Evolutionary conservation across 345 rosid genomes (phyloP), one percentile per base, ranked within the genome.

Genomic region (Populus pruinosa): DNA sequence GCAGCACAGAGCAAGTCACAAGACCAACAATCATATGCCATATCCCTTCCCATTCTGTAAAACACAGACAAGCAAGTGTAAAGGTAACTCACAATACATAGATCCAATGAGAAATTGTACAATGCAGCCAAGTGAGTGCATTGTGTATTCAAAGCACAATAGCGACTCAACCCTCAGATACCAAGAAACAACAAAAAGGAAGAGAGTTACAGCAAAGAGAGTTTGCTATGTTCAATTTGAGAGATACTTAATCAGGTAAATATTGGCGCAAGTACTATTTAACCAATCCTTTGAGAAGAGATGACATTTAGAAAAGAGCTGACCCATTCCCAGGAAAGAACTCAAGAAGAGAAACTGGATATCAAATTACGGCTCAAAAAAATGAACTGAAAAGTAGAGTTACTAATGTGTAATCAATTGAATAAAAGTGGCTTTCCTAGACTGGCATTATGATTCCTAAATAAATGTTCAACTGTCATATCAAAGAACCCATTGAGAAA

Each of bases 1-100:
- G 98, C 98, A 82, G 98, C 98, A 78, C 99, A 96, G 73, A 96
- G 88, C 84, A 96, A 87, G 90, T 96, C 99, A 87, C 97, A 96
- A 35, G 99, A 89, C 97, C 98, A 92, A 84, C 76, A 73, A 84
- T 93, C 95, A 85, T 93, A 93, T 20, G 89, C 72, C 80, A 92
- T 91, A 77, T 93, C 93, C 82, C 97, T 93, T 70, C 99, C 99
- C 98, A 93, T 92, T 87, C 98, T 96, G 86, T 56, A 35, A 71
- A 79, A 74, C 7, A 80, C 10, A 66, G 27, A 70, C 16, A 49
- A 8, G 23, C 5, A 67, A 64, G 67, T 4, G 68, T 39, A 69
- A 2, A 35, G 44, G 36, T 39, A 17, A 29, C 35, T 29, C 53
- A 2, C 23, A 36, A 29, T n/a, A 16, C 35, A n/a, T 12, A 5